A percentile compares a stretch with the other conserved stretches of the same genome.
Evolutionary conservation across 495 filamentous ascomycete genomes (phyloP).

Genomic region (Penicillium paradoxum): DNA sequence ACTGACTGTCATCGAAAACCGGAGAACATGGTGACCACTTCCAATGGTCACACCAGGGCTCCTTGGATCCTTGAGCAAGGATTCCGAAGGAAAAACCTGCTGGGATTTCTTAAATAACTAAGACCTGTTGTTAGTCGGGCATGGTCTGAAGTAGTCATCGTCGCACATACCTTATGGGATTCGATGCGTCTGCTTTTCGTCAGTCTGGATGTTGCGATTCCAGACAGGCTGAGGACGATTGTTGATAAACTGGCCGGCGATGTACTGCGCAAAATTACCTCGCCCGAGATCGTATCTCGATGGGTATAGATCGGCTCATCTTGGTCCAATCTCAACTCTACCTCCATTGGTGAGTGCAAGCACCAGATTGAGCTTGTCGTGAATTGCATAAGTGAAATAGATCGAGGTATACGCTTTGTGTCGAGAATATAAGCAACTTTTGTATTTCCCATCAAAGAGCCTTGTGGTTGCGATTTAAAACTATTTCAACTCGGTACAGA

Average conservation of each 20-base stretch:
- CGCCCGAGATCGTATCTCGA: constrained; percentile 2
- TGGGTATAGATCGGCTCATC: background rate
- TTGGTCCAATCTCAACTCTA: background rate
- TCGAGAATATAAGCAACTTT: no score
- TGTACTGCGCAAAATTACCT: background rate
- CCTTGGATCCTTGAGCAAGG: background rate
- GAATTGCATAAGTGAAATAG: background rate
- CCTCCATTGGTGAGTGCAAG: background rate
- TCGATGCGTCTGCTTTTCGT: background rate
- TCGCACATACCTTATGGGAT: background rate
- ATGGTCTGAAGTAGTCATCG: background rate
- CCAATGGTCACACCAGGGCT: constrained; percentile 1
- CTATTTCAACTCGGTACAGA: background rate
- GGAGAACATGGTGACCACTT: background rate
- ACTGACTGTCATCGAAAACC: background rate
- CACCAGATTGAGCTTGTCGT: background rate
- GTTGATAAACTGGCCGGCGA: background rate
- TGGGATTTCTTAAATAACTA: background rate
- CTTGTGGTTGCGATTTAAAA: background rate
- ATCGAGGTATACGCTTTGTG: no score
- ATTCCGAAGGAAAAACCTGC: background rate
- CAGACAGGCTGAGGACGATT: background rate
- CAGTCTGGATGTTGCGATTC: background rate
- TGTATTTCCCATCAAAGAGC: no score
- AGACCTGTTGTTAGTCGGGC: background rate